Percentiles rank a stretch among this genome's conserved stretches.
Conservation (phyloP, 768 basidiomycete genomes). For the Gloeophyllum trabeum region DNA sequence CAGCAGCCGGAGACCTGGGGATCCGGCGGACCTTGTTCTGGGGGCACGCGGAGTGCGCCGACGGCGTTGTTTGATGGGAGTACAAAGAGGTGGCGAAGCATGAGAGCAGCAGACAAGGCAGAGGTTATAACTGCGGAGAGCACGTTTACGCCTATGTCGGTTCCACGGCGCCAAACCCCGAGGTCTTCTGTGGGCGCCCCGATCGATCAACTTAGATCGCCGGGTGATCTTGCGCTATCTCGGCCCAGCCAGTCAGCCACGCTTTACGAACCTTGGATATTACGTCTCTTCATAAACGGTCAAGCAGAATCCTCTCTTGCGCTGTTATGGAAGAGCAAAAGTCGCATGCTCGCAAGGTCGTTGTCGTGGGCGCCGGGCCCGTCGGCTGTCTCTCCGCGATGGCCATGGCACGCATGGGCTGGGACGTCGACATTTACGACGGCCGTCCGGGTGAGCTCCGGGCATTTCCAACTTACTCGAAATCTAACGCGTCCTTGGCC, state of each 20-base stretch:
- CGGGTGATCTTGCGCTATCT: too few species aligned
- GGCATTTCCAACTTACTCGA: conserved; percentile 2
- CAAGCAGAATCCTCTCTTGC: too few species aligned
- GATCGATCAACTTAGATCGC: too few species aligned
- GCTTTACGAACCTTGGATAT: too few species aligned
- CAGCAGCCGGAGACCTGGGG: conserved; percentile 1
- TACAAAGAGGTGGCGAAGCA: conserved; percentile 9
- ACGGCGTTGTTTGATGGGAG: conserved; percentile 37
- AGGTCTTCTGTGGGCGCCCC: too few species aligned
- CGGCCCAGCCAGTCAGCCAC: too few species aligned
- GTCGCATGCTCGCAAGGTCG: conserved; percentile 28
- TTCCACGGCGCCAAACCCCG: too few species aligned
- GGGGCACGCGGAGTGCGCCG: conserved; percentile 23
- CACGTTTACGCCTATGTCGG: too few species aligned
- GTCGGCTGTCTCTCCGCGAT: conserved; percentile 90
- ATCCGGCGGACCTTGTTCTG: conserved; percentile 7
- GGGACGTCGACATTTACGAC: conserved; percentile 75
- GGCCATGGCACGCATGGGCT: conserved; percentile 77
- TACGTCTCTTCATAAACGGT: too few species aligned
- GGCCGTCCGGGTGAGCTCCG: conserved; percentile 54
- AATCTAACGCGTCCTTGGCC: conserved; percentile 8
- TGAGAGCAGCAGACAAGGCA: neutral
- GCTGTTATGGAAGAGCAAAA: neutral
- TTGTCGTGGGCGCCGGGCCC: conserved; percentile 82
- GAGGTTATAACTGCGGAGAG: too few species aligned